These are phyloP conservation scores for Saccharomyces hybrid DNA, from an alignment of 1,139 yeast species.

Conservation along the genomic window DNA sequence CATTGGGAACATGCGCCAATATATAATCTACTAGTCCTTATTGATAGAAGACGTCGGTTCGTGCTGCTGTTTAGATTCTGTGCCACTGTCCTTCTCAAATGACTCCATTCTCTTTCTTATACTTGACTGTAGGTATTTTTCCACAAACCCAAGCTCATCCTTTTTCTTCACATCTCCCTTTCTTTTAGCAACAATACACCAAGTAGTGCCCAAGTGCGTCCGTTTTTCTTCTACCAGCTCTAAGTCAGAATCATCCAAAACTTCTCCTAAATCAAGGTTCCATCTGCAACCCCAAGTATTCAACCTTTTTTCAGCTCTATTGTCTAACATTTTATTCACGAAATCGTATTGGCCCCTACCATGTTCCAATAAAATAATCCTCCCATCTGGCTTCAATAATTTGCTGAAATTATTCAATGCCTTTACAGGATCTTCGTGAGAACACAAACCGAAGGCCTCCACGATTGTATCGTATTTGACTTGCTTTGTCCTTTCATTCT, in stretches of 20 bases:
- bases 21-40: neutral
- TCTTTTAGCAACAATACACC: slow-evolving; percentile 70
- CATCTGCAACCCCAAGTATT: slow-evolving; percentile 96
- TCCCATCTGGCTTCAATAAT: slow-evolving; percentile 82
- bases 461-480: slow-evolving; percentile 82
- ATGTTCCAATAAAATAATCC: slow-evolving; percentile 81
- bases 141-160: slow-evolving; percentile 40
- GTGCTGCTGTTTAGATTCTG: neutral
- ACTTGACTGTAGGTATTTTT: slow-evolving; percentile 37
- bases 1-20: too few species aligned
- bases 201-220: slow-evolving; percentile 86
- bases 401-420: slow-evolving; percentile 69
- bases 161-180: slow-evolving; percentile 51
- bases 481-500: slow-evolving; percentile 8
- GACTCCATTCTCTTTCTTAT: slow-evolving; percentile 16
- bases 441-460: slow-evolving; percentile 92
- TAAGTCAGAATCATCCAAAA: slow-evolving; percentile 75
- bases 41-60: neutral
- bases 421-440: slow-evolving; percentile 85
- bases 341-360: slow-evolving; percentile 80
- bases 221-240: slow-evolving; percentile 74
- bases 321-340: slow-evolving; percentile 74
- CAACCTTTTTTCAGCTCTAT: slow-evolving; percentile 75
- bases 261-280: slow-evolving; percentile 87
- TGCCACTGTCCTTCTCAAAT: slow-evolving; percentile 2